Evolutionary conservation across 2,329 filamentous ascomycete genomes (phyloP).

Genomic region (Ascomycota sp.): DNA sequence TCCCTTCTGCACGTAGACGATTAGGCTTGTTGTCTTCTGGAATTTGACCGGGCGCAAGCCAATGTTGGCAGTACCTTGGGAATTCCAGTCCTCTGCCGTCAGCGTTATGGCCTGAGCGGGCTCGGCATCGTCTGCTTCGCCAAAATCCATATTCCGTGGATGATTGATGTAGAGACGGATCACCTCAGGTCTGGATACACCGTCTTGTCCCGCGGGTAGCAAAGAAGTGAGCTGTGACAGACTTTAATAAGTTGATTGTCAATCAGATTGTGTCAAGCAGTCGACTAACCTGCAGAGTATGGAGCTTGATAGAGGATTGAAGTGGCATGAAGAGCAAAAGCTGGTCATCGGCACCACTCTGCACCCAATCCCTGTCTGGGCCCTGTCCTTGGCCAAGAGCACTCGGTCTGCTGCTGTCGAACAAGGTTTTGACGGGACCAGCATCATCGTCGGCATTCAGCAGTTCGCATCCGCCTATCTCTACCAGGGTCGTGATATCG

Average conservation of each 20-base stretch:
- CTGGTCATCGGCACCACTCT: constrained; percentile 95
- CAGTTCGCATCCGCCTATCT: constrained; percentile 62
- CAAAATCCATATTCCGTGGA: constrained; percentile 79
- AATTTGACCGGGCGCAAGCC: constrained; percentile 86
- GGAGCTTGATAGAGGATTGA: constrained; percentile 70
- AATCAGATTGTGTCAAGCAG: not conserved
- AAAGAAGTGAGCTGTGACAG: constrained; percentile 59
- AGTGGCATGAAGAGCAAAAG: constrained; percentile 86
- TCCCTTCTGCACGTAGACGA: constrained; percentile 76
- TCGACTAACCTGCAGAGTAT: constrained; percentile 47
- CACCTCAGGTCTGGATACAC: constrained; percentile 59
- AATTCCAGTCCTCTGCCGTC: constrained; percentile 60
- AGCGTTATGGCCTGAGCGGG: constrained; percentile 66
- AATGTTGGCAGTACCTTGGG: constrained; percentile 51
- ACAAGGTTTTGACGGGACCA: constrained; percentile 52
- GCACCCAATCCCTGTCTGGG: constrained; percentile 58
- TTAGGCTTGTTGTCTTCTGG: constrained; percentile 73
- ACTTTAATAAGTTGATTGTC: constrained; percentile 4
- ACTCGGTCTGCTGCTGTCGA: constrained; percentile 48
- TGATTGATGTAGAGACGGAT: constrained; percentile 78
- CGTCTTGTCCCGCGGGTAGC: constrained; percentile 48
- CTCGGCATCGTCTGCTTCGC: constrained; percentile 74
- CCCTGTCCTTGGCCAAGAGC: constrained; percentile 35
- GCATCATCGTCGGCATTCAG: constrained; percentile 68
- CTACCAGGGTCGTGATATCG: constrained; percentile 68